Conservation (phyloP, 768 basidiomycete species). For the Mrakia hoshinonis region DNA sequence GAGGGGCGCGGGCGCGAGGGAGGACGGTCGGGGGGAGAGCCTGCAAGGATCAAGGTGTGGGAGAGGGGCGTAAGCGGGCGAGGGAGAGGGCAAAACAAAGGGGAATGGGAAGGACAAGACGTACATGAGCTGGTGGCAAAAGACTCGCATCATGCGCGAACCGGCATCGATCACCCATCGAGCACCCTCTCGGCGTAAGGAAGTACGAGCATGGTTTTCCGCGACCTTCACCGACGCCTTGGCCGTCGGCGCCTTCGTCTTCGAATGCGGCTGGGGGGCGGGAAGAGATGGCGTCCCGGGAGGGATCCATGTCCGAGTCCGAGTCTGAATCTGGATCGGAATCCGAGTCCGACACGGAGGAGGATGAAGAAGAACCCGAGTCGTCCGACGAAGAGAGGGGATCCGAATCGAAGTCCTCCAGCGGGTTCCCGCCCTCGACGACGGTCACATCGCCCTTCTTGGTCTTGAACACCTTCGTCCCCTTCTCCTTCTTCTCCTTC, state of each 20-base stretch:
- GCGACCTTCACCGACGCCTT: not conserved
- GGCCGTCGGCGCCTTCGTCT: not conserved
- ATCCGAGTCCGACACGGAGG: slow-evolving; percentile 19
- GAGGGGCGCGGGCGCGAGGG: not conserved
- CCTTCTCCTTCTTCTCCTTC: slow-evolving; percentile 30
- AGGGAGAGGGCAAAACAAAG: not conserved
- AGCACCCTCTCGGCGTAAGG: slow-evolving; percentile 10
- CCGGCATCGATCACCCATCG: slow-evolving; percentile 15
- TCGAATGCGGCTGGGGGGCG: slow-evolving; percentile 25
- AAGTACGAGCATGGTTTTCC: slow-evolving; percentile 21
- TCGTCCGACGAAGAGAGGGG: slow-evolving; percentile 27
- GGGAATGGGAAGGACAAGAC: not conserved
- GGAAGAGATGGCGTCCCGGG: slow-evolving; percentile 37
- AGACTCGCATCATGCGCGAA: slow-evolving; percentile 8
- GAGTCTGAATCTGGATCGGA: slow-evolving; percentile 1
- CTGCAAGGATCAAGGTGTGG: not conserved
- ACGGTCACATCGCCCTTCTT: not conserved
- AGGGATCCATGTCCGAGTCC: slow-evolving; percentile 34
- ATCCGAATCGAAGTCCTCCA: slow-evolving; percentile 35
- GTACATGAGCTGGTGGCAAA: not conserved
- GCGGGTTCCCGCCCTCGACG: not conserved
- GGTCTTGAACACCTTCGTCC: not conserved
- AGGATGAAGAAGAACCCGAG: slow-evolving; percentile 31
- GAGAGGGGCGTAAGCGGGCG: not conserved
- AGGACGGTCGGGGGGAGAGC: not conserved